Percentiles rank a stretch among this genome's conserved stretches.
phyloP scores from a whole-genome alignment of 139 green algal genomes.

The Tetradesmus obliquus region DNA sequence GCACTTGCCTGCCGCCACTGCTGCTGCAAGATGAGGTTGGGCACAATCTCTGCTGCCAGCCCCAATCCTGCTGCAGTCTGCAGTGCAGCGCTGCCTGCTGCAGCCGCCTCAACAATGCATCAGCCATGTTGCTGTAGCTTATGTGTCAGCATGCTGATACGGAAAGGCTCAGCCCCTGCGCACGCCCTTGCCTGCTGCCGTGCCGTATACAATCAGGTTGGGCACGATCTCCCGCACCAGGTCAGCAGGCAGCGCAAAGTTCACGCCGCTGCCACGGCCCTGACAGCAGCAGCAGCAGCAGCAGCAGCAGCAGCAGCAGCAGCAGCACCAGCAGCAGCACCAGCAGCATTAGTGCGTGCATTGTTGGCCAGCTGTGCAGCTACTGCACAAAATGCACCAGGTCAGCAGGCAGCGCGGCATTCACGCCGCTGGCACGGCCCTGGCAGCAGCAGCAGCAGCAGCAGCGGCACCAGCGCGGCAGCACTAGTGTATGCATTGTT shows the following conservation, averaged over 20 bases:
- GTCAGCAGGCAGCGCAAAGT: slow-evolving; percentile 80
- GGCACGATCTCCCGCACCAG: slow-evolving; percentile 69
- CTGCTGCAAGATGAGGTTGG: too few species aligned
- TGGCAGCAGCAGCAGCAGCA: not conserved
- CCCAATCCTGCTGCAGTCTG: too few species aligned
- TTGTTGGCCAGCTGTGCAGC: too few species aligned
- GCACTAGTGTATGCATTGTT: too few species aligned
- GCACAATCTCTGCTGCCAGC: too few species aligned
- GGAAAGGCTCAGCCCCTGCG: not conserved
- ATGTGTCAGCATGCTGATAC: too few species aligned
- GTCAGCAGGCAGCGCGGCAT: slow-evolving; percentile 78
- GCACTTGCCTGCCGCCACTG: too few species aligned
- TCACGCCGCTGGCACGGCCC: slow-evolving; percentile 65
- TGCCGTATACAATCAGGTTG: slow-evolving; percentile 80
- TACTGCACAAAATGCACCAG: not conserved
- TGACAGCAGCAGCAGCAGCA: slow-evolving; percentile 40
- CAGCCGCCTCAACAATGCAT: too few species aligned
- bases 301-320: not conserved
- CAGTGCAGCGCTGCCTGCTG: too few species aligned
- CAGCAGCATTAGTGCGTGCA: not conserved
- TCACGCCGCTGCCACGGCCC: slow-evolving; percentile 75
- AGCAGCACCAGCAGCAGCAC: not conserved
- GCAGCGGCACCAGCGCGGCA: not conserved
- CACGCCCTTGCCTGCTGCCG: slow-evolving; percentile 56
- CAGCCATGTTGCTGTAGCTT: not conserved